Base-by-base conservation (phyloP, 2,329 filamentous ascomycete genomes). In the Calonectria montana region DNA sequence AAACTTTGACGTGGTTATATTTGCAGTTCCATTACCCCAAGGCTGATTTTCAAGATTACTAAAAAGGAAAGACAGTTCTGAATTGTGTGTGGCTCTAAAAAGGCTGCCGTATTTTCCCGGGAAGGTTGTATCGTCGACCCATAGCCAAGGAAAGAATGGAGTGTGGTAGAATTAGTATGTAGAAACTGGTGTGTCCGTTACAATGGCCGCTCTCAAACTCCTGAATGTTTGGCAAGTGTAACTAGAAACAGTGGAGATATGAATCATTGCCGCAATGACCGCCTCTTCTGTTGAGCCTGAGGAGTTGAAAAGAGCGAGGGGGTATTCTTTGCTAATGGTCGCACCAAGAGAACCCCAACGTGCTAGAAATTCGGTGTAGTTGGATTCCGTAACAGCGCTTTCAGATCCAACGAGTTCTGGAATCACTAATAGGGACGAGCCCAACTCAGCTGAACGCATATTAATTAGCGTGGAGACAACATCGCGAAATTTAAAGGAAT, bases 31-130 rank as follows among this genome's bases (percentile, higher is more conserved):
- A 15, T 71, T 65, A 2, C 72, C 71, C 62, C 67, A 76, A 9
- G 75, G 73, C 63, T 68, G 43, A 27, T 72, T 55, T n/a, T 75
- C 67, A 25, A 77, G 31, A 21, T 73, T 74, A 7, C 35, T 72
- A 70, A 78, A 76, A 9, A 74, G 59, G 16, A 73, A 74, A 2
- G 75, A 73, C 15, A 78, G 16, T 50, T 77, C 74, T 2, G 70
- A 57, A 7, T 63, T 72, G 48, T 77, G 76, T 25, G 73, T 67
- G 0, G 74, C 62, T 27, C 73, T 71, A 37, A 72, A 75, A 6
- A 65, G 8, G 13, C 59, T 25, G 13, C 29, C 29, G n/a, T 65
- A 59, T 13, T 69, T 25, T 3, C 63, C 57, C 12, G 74, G 70
- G 23, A 74, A 63, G 7, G 65, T 39, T 2, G 13, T 9, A 25